Conservation (phyloP, 2,329 filamentous ascomycete genomes). For the Venturia carpophila region DNA sequence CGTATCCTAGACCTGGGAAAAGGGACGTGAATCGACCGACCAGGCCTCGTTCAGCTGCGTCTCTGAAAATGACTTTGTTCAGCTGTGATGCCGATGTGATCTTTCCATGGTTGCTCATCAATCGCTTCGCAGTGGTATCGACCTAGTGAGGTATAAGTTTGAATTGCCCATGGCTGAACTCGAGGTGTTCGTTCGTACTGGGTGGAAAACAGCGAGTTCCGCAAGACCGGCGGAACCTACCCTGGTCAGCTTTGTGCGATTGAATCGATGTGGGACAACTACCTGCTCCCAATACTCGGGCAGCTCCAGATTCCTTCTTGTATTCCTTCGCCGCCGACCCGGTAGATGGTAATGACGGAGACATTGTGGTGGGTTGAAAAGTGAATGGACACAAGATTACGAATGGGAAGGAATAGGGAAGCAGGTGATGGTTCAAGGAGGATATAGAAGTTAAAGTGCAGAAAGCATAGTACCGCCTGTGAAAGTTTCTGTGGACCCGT, state of each 20-base stretch:
- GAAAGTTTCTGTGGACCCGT: not conserved
- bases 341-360: not conserved
- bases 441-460: not conserved
- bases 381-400: not conserved
- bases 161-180: not conserved
- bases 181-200: constrained; percentile 45
- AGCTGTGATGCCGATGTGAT: constrained; percentile 56
- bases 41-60: constrained; percentile 64
- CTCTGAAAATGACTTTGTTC: constrained; percentile 90
- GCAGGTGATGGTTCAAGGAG: not conserved
- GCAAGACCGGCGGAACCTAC: constrained; percentile 85
- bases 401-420: not conserved
- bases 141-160: constrained; percentile 49
- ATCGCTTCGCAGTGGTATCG: constrained; percentile 95
- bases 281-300: constrained; percentile 90
- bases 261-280: constrained; percentile 25
- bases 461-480: not conserved
- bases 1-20: constrained; percentile 94
- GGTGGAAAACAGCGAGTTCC: constrained; percentile 88
- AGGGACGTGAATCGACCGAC: constrained; percentile 83
- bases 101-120: constrained; percentile 95
- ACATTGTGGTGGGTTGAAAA: not conserved
- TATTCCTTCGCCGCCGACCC: constrained; percentile 42
- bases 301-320: constrained; percentile 83
- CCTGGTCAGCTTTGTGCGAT: constrained; percentile 21